Evolutionary conservation across 2,329 filamentous ascomycete species (phyloP), one percentile per base, ranked within the genome.

Genomic region (Aspergillus quadrilineatus): DNA sequence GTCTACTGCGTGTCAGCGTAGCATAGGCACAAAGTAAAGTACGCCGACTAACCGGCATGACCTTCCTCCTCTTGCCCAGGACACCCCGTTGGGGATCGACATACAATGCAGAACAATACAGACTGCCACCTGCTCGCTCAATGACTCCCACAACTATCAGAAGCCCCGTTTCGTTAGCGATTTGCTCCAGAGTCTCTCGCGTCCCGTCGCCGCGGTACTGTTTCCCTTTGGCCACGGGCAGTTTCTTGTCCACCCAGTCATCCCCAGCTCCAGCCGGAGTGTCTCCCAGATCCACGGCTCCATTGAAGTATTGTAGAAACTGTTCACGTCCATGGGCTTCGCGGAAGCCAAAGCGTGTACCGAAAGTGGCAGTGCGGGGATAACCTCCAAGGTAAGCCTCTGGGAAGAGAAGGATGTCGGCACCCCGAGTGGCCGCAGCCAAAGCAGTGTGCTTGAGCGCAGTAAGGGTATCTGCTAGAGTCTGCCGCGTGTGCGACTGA

Each of bases 371-470:
- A 15, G 88, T 91, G 9, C 92, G 88, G 15, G 93, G 93, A 70
- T 97, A 97, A 1, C 92, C 93, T 46, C 93, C 93, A 1, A 97
- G 82, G 69, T 91, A 96, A 22, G 92, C 92, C 77, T 97, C 92
- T 0, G 93, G 93, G 59, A 97, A 92, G 51, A 97, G 85, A 29
- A 97, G 80, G 49, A 97, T 80, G 70, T 94, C 78, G 14, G 85
- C 78, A 47, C 77, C 78, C 42, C 77, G 72, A 10, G 71, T 80
- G 39, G 86, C 83, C n/a, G 92, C 92, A 36, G 80, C 75, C 26
- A 75, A 76, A 34, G 89, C 86, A 12, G 89, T 85, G 9, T 72
- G 64, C 66, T 86, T 80, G 50, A 96, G 82, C 36, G 87, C 82
- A 6, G 74, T 67, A 54, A 96, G 82, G 1, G 91, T 95, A 34